These are phyloP conservation scores for Dipodascus albidus DNA, from an alignment of 805 yeast species.

Conservation along the genomic window DNA sequence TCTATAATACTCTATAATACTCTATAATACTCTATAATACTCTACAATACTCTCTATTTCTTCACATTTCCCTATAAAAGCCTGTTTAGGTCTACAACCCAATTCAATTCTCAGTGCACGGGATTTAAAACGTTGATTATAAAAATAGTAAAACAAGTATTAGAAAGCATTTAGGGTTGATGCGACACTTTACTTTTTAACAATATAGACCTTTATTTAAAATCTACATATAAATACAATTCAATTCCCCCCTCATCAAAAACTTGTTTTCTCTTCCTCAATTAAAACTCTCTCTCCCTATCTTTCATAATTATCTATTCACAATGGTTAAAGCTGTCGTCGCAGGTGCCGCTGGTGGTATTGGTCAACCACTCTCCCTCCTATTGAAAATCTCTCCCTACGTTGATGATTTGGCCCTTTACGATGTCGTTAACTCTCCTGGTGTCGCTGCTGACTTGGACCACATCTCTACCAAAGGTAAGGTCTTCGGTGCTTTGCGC, in stretches of 20 bases:
- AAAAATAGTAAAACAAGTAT: too few species aligned
- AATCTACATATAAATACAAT: constrained; percentile 1
- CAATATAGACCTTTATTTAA: background rate
- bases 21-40: too few species aligned
- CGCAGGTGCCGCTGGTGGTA: constrained; percentile 88
- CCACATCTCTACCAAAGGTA: constrained; percentile 64
- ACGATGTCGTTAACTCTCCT: constrained; percentile 73
- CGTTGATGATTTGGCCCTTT: constrained; percentile 57
- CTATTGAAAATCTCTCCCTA: constrained; percentile 60
- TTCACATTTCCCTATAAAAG: too few species aligned
- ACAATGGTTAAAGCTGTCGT: constrained; percentile 36
- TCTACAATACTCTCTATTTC: too few species aligned
- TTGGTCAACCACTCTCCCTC: constrained; percentile 87
- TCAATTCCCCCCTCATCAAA: background rate
- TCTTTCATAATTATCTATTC: background rate
- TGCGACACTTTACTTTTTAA: background rate
- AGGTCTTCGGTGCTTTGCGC: constrained; percentile 51
- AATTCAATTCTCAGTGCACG: too few species aligned
- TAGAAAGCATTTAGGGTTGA: background rate
- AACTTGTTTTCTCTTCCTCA: background rate
- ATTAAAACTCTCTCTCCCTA: background rate
- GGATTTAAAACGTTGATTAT: too few species aligned
- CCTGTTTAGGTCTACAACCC: too few species aligned
- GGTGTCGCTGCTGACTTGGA: constrained; percentile 86
- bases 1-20: too few species aligned